A percentile compares a stretch with the other conserved stretches of the same genome.
These are phyloP conservation scores for Citrus glauca DNA, from an alignment of 345 rosid genomes.

Conservation along the genomic window DNA sequence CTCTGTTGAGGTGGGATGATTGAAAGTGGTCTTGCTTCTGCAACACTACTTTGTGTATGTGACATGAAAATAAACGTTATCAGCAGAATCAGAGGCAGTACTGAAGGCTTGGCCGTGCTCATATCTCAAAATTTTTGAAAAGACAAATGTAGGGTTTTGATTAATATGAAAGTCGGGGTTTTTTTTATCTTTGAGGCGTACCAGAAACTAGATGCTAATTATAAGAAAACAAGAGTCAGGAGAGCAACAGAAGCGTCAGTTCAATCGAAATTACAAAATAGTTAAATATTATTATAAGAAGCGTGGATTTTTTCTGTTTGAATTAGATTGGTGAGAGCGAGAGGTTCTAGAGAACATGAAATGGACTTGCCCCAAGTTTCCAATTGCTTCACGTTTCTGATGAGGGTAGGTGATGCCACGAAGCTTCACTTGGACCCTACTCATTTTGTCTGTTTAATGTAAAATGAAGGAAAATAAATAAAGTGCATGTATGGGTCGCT, in stretches of 20 bases:
- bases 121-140: conserved; percentile 4
- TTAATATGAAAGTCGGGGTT: neutral
- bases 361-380: conserved; percentile 17
- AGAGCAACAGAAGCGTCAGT: neutral
- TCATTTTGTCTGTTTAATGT: neutral
- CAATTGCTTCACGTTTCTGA: conserved; percentile 22
- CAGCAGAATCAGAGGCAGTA: conserved; percentile 22
- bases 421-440: conserved; percentile 15
- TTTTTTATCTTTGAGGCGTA: neutral
- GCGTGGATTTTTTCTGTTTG: conserved; percentile 19
- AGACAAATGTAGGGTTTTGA: neutral
- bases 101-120: conserved; percentile 18
- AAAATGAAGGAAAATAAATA: neutral
- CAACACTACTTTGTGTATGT: neutral
- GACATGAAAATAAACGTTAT: conserved; percentile 11
- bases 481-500: neutral
- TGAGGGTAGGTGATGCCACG: neutral
- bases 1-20: conserved; percentile 24
- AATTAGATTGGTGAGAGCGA: neutral
- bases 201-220: neutral
- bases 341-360: conserved; percentile 17
- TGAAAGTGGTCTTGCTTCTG: conserved; percentile 39
- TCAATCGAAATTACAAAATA: neutral
- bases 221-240: neutral
- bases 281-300: too few relatives aligned